Conservation (phyloP, 148 eudicot genomes). For the Nepenthes gracilis region DNA sequence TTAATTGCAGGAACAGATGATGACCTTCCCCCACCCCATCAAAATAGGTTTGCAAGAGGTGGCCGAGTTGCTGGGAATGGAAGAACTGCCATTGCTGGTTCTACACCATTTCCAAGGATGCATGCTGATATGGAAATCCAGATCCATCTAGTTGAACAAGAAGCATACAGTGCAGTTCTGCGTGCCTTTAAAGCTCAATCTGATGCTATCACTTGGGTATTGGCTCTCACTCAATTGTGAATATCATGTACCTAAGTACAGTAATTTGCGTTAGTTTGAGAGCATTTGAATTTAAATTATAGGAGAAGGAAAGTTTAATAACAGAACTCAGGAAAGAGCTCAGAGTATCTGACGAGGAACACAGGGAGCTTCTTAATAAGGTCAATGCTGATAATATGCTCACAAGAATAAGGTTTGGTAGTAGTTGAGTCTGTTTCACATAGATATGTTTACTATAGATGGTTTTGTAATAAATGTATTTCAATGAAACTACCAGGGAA, state of each 20-base stretch:
- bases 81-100: conserved; percentile 45
- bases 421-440: background rate
- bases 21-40: conserved; percentile 85
- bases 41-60: conserved; percentile 62
- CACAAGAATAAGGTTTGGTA: conserved; percentile 60
- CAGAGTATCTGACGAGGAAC: conserved; percentile 88
- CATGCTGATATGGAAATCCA: conserved; percentile 71
- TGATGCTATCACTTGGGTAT: conserved; percentile 88
- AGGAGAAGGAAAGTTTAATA: conserved; percentile 89
- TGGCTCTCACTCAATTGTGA: background rate
- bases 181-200: conserved; percentile 90
- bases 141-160: conserved; percentile 80
- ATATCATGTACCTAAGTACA: background rate
- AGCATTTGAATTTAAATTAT: conserved; percentile 2
- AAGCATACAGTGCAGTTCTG: conserved; percentile 74
- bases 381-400: conserved; percentile 81
- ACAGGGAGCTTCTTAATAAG: conserved; percentile 66
- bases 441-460: background rate
- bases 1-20: conserved; percentile 67
- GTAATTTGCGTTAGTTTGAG: conserved; percentile 2
- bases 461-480: conserved; percentile 1
- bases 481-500: conserved; percentile 41
- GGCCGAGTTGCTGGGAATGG: conserved; percentile 57
- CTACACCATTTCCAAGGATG: conserved; percentile 52
- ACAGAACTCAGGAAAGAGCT: conserved; percentile 90